A percentile compares a stretch with the other conserved stretches of the same genome.
Conservation (phyloP, 208 protist genomes). For the Leptomonas seymouri region DNA sequence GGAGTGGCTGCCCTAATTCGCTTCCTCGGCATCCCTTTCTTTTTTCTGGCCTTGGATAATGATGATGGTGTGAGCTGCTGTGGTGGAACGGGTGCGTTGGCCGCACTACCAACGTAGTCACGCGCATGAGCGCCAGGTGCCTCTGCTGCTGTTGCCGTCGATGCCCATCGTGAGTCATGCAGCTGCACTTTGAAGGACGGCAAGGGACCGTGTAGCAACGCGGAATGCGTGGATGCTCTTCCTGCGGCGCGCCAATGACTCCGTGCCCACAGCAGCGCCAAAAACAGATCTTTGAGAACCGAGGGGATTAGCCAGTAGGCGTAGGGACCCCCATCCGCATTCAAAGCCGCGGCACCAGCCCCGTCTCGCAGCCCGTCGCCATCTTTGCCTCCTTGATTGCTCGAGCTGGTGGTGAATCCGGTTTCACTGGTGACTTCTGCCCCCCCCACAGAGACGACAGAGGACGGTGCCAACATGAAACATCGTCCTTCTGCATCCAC, state of each 20-base stretch:
- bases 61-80: background rate
- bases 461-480: conserved; percentile 25
- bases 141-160: too few relatives aligned
- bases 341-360: background rate
- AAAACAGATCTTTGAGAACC: conserved; percentile 17
- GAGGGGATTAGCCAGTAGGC: conserved; percentile 33
- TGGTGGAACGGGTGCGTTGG: too few relatives aligned
- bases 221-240: too few relatives aligned
- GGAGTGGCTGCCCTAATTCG: background rate
- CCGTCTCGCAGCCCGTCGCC: background rate
- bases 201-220: too few relatives aligned
- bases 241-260: background rate
- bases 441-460: conserved; percentile 6
- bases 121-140: too few relatives aligned
- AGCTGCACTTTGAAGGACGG: background rate
- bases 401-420: too few relatives aligned
- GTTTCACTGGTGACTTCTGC: background rate
- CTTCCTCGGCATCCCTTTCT: background rate
- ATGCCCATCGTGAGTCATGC: background rate
- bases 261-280: conserved; percentile 21
- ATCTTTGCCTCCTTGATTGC: too few relatives aligned
- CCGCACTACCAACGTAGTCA: too few relatives aligned
- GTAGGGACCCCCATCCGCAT: background rate
- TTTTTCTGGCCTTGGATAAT: background rate
- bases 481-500: conserved; percentile 21